Conservation (phyloP, 2,329 filamentous ascomycete genomes). For the Ceratocystis huliohia region DNA sequence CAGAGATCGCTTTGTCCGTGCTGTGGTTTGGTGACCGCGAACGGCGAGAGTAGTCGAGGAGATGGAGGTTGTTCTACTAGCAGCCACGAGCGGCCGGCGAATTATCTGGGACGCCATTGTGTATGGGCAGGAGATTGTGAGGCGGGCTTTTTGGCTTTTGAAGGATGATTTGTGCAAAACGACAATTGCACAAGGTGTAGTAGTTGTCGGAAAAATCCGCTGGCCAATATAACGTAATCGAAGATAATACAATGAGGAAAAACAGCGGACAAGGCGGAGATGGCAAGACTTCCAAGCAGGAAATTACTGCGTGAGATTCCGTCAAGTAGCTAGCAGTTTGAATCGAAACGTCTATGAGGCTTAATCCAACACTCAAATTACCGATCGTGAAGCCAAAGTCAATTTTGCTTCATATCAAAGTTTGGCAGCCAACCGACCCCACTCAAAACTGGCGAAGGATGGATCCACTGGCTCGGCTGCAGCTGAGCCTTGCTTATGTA, state of each 20-base stretch:
- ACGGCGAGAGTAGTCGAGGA: constrained; percentile 25
- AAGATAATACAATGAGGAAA: not conserved
- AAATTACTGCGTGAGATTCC: not conserved
- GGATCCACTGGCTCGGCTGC: not conserved
- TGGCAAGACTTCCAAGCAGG: not conserved
- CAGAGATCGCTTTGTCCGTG: constrained; percentile 44
- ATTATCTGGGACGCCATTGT: constrained; percentile 30
- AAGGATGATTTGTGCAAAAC: not conserved
- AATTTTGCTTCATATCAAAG: constrained; percentile 16
- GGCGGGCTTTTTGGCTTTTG: not conserved
- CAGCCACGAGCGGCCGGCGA: constrained; percentile 29
- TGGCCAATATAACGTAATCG: not conserved
- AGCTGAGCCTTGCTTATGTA: constrained; percentile 4
- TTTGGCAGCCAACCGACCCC: constrained; percentile 11
- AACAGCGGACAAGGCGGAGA: not conserved
- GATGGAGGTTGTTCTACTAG: constrained; percentile 23
- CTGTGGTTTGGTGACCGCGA: constrained; percentile 39
- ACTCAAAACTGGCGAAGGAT: not conserved
- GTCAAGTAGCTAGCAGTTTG: not conserved
- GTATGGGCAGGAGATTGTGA: not conserved
- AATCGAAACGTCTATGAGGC: not conserved
- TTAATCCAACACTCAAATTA: constrained; percentile 5
- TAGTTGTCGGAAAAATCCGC: not conserved
- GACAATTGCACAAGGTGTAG: not conserved
- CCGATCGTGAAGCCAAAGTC: constrained; percentile 7